Conservation (phyloP, 306 rosid genomes). For the Arachis stenosperma region DNA sequence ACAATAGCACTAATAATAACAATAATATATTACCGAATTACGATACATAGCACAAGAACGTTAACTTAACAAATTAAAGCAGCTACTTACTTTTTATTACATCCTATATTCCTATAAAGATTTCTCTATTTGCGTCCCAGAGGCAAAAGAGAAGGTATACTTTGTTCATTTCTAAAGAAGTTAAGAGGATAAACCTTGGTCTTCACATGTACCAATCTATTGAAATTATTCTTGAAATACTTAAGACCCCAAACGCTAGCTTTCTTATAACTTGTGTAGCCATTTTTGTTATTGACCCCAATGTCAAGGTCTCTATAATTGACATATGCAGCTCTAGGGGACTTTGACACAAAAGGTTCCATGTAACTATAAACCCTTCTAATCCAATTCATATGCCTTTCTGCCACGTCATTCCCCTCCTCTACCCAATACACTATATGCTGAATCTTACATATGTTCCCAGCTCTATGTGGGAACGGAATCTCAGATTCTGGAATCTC, state of each 20-base stretch:
- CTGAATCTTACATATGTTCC: constrained; percentile 38
- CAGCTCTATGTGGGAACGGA: constrained; percentile 44
- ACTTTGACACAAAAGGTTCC: constrained; percentile 42
- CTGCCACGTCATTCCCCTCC: constrained; percentile 27
- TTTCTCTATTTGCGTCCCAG: constrained; percentile 56
- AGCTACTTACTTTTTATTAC: too few species aligned
- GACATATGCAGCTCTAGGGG: constrained; percentile 43
- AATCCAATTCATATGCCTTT: constrained; percentile 36
- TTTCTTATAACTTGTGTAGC: constrained; percentile 39
- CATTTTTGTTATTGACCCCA: constrained; percentile 35
- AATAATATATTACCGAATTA: too few species aligned
- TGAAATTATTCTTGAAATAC: constrained; percentile 41
- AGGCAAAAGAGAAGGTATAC: constrained; percentile 31
- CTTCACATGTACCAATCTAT: constrained; percentile 36
- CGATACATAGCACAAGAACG: too few species aligned
- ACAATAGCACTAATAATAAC: too few species aligned
- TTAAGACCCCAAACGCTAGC: constrained; percentile 46
- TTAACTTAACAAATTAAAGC: too few species aligned
- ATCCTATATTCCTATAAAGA: constrained; percentile 31
- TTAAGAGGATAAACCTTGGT: constrained; percentile 43
- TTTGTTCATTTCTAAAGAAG: constrained; percentile 45
- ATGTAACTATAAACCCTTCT: constrained; percentile 41
- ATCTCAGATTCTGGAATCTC: constrained; percentile 41
- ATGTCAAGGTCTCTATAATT: constrained; percentile 46
- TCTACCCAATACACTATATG: constrained; percentile 31